Evolutionary conservation across 257 asterid species (phyloP).

Genomic region (Paraleonurus japonicus): DNA sequence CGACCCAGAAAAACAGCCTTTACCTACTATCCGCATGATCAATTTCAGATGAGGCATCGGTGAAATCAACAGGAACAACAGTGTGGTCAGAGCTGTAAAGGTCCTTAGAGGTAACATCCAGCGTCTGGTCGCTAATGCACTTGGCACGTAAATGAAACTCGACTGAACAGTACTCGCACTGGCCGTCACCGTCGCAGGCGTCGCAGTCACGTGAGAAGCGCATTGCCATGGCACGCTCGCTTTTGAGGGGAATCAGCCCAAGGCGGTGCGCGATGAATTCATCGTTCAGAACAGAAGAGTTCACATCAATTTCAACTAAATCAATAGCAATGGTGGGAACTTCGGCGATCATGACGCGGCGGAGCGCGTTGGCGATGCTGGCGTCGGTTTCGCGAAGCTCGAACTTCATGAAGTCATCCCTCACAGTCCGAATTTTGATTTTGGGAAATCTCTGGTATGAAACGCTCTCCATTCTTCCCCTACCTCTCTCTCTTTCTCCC

Average conservation of each 20-base stretch:
- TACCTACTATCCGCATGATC: conserved; percentile 53
- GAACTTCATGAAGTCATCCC: conserved; percentile 75
- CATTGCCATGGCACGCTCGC: conserved; percentile 96
- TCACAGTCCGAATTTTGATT: conserved; percentile 74
- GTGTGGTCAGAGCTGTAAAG: conserved; percentile 86
- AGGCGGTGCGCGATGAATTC: conserved; percentile 97
- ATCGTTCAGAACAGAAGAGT: conserved; percentile 85
- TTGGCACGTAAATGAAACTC: conserved; percentile 84
- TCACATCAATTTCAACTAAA: conserved; percentile 93
- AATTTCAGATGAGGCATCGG: conserved; percentile 50
- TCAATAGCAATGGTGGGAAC: conserved; percentile 96
- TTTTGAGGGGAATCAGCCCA: conserved; percentile 80
- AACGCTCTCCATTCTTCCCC: conserved; percentile 54
- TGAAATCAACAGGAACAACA: conserved; percentile 79
- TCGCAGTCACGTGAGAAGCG: conserved; percentile 97
- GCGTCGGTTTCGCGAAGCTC: conserved; percentile 95
- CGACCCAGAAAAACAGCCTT: background rate
- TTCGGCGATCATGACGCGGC: conserved; percentile 96
- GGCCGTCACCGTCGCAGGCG: conserved; percentile 98
- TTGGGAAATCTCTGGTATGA: conserved; percentile 89
- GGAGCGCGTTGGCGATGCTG: conserved; percentile 94
- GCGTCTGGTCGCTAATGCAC: conserved; percentile 76
- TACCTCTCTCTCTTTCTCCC: background rate
- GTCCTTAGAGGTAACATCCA: conserved; percentile 89
- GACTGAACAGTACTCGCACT: conserved; percentile 94